Evolutionary conservation across 179 eudicot genomes (phyloP).

Genomic region (Patellifolia procumbens): DNA sequence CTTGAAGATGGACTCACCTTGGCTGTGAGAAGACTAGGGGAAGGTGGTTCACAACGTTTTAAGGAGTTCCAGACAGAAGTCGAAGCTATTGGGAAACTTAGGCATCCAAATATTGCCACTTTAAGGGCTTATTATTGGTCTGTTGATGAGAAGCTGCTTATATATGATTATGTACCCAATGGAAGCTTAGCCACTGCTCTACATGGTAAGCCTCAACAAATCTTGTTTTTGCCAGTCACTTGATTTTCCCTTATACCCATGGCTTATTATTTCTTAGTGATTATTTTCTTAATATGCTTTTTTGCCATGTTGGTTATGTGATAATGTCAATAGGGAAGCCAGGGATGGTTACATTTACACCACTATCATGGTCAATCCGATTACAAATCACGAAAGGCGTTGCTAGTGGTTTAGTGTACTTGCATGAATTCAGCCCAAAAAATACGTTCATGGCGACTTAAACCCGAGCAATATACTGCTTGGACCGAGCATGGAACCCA

Average conservation of each 20-base stretch:
- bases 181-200: conserved; percentile 83
- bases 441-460: conserved; percentile 90
- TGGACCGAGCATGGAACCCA: conserved; percentile 69
- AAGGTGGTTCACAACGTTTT: conserved; percentile 93
- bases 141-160: conserved; percentile 95
- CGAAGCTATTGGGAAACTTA: conserved; percentile 92
- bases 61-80: conserved; percentile 96
- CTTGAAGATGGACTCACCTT: conserved; percentile 80
- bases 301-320: background rate
- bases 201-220: conserved; percentile 58
- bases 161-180: conserved; percentile 71
- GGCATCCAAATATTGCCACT: conserved; percentile 75
- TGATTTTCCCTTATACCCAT: background rate
- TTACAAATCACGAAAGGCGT: conserved; percentile 69
- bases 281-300: background rate
- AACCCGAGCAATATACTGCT: conserved; percentile 82
- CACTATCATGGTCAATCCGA: conserved; percentile 72
- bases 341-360: conserved; percentile 60
- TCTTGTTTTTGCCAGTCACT: background rate
- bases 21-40: conserved; percentile 95
- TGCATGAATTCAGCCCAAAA: conserved; percentile 96
- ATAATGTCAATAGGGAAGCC: conserved; percentile 59
- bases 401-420: conserved; percentile 79
- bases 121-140: conserved; percentile 96
- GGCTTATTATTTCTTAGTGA: background rate